A percentile compares a stretch with the other conserved stretches of the same genome.
Conservation (phyloP, 257 asterid genomes). For the Jasminum sambac region DNA sequence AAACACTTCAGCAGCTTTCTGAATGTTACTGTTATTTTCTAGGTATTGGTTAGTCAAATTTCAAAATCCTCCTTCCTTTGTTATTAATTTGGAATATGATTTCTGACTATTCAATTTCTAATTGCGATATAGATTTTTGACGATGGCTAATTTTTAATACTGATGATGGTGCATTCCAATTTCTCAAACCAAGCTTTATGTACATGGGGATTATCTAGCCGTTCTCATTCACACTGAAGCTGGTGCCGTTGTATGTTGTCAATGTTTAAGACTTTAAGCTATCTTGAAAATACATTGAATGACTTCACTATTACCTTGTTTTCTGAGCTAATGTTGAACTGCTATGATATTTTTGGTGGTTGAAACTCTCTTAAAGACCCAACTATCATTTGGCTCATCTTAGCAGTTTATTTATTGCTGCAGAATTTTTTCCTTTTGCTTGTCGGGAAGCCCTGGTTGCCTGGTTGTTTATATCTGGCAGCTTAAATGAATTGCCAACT, state of each 20-base stretch:
- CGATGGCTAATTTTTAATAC: not conserved
- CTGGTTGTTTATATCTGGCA: not conserved
- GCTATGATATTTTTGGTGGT: not conserved
- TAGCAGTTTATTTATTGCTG: not conserved
- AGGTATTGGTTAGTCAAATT: not conserved
- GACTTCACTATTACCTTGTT: not conserved
- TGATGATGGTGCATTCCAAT: not conserved
- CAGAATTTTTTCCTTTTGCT: not conserved
- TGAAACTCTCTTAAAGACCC: not conserved
- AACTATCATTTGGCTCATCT: not conserved
- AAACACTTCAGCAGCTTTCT: not conserved
- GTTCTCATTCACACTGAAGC: not conserved
- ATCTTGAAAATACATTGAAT: not conserved
- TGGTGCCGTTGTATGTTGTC: not conserved
- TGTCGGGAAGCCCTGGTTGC: not conserved
- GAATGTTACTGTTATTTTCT: not conserved
- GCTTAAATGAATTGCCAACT: not conserved
- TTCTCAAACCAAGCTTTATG: conserved; percentile 1
- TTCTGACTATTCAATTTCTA: not conserved
- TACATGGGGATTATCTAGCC: not conserved
- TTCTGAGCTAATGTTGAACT: not conserved
- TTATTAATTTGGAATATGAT: not conserved
- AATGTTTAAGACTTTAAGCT: not conserved
- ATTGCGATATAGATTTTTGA: not conserved
- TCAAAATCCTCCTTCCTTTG: not conserved